These are phyloP conservation scores for Prunus dulcis DNA, from an alignment of 306 rosid species.

Conservation along the genomic window DNA sequence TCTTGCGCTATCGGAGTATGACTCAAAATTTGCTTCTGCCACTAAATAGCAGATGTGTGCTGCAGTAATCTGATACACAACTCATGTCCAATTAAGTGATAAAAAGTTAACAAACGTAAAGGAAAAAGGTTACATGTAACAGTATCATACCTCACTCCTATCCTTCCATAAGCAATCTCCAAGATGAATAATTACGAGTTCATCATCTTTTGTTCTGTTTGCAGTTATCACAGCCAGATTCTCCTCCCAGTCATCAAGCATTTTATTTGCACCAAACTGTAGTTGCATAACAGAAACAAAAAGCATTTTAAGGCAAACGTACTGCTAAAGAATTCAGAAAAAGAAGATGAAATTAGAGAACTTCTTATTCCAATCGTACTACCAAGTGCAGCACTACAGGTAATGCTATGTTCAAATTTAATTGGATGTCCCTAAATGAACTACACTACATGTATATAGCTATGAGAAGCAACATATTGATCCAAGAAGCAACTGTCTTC, in stretches of 20 bases:
- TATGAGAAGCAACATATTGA: not conserved
- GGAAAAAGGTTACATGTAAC: constrained; percentile 9
- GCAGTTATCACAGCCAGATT: constrained; percentile 90
- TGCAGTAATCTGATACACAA: constrained; percentile 65
- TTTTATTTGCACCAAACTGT: constrained; percentile 57
- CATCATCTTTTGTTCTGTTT: constrained; percentile 92
- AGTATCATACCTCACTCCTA: constrained; percentile 64
- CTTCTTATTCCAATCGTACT: constrained; percentile 19
- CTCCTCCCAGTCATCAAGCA: constrained; percentile 94
- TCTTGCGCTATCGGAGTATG: constrained; percentile 81
- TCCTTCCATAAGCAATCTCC: constrained; percentile 97
- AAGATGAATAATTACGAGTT: constrained; percentile 80
- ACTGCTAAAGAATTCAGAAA: constrained; percentile 3
- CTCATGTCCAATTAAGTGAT: constrained; percentile 28
- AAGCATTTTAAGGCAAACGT: constrained; percentile 17
- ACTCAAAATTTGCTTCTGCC: constrained; percentile 88
- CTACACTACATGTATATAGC: not conserved
- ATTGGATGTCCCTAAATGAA: not conserved
- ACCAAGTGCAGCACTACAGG: not conserved
- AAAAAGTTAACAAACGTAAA: not conserved
- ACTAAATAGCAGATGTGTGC: constrained; percentile 96
- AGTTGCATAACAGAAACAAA: constrained; percentile 20
- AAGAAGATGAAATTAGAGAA: not conserved
- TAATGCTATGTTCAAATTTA: not conserved
- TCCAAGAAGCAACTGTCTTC: not conserved